Evolutionary conservation across 73 alveolate genomes (phyloP).

Genomic region (Paramecium tetraurelia): DNA sequence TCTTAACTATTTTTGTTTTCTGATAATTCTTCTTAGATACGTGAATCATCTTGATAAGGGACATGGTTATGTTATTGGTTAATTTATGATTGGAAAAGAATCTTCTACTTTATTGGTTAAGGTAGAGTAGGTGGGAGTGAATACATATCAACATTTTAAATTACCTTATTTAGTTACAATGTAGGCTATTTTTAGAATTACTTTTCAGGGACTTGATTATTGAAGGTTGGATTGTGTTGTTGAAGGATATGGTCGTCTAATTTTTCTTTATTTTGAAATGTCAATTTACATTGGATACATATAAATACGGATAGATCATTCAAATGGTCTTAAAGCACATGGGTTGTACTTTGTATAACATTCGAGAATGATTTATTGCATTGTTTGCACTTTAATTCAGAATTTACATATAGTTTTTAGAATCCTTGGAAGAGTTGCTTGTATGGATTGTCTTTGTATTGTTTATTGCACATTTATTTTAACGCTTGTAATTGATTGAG

Average conservation of each 20-base stretch:
- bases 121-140: not conserved
- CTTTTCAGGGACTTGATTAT: not conserved
- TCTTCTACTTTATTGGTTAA: not conserved
- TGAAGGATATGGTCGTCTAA: not conserved
- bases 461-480: not conserved
- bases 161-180: not conserved
- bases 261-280: not conserved
- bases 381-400: not conserved
- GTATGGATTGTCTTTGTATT: not conserved
- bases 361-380: not conserved
- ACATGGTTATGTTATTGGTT: not conserved
- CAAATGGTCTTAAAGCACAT: not conserved
- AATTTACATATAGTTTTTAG: not conserved
- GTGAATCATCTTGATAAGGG: not conserved
- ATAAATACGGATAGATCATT: not conserved
- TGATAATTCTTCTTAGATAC: not conserved
- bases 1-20: not conserved
- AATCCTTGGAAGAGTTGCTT: not conserved
- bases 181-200: not conserved
- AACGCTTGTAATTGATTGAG: not conserved
- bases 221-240: not conserved
- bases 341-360: not conserved
- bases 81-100: not conserved
- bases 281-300: not conserved
- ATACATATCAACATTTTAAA: not conserved